Base-by-base conservation (phyloP, 441 rosid genomes). In the Croton laevigatus region DNA sequence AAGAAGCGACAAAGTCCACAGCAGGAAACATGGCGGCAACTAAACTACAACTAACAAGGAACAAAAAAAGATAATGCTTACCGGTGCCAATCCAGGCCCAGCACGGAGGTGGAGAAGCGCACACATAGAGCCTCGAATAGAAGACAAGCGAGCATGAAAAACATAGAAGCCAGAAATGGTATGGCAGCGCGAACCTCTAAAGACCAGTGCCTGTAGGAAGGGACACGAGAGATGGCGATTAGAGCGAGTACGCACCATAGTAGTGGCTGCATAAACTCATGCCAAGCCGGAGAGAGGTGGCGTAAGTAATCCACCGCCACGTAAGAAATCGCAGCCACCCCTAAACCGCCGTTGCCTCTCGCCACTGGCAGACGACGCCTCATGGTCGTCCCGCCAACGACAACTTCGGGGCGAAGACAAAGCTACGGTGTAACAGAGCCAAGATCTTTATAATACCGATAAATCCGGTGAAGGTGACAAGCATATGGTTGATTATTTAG, bases 51-150 rank as follows among this genome's bases (percentile, higher is more conserved):
- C 23, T 6, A 48, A n/a, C 5, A 37, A 22, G n/a, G n/a, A 40
- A 44, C 1, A 27, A 5, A 45, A 59, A 49, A 52, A 11, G 3
- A 52, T 7, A 52, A 5, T 46, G 36, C 17, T 68, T 82, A 93
- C 97, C 89, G 77, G 82, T 94, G 94, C 96, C 98, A 89, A 74
- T 94, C 94, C 44, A 88, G 85, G 77, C 97, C 96, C 45, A 91
- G 97, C 62, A 91, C 91, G 57, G 95, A 91, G 12, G 97, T 88
- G 71, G 85, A 88, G 69, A 79, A 89, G 79, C 98, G 94, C n/a
- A 94, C 98, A 58, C 87, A 86, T 57, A 90, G 81, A 76, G 91
- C 90, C 60, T 91, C 97, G 59, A 80, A 85, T 70, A 91, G 93
- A 40, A 94, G 85, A 71, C 89, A 82, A 17, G 79, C 69, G 57